Evolutionary conservation across 2,329 filamentous ascomycete genomes (phyloP).

Genomic region (Tolypocladium endophyticum): DNA sequence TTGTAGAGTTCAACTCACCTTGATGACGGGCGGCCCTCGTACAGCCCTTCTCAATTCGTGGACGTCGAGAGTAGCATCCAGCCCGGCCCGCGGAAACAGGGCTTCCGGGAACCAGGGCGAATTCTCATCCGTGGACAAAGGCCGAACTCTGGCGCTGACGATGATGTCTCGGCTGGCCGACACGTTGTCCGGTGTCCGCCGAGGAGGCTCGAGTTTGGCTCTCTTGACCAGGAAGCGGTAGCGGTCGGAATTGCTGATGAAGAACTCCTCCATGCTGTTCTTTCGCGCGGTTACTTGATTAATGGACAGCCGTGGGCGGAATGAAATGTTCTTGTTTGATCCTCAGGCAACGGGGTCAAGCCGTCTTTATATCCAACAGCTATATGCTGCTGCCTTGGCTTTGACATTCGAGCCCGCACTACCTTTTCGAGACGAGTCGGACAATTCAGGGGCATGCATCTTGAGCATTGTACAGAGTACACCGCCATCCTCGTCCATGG

Average conservation of each 20-base stretch:
- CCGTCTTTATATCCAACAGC: neutral
- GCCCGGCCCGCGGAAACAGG: constrained; percentile 12
- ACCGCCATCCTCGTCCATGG: neutral
- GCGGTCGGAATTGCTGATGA: constrained; percentile 17
- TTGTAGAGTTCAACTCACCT: constrained; percentile 7
- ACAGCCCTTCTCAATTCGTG: constrained; percentile 25
- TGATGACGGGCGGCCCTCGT: constrained; percentile 19
- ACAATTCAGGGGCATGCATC: neutral
- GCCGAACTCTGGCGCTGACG: constrained; percentile 25
- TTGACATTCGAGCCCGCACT: neutral
- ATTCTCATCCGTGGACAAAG: constrained; percentile 23
- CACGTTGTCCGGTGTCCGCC: constrained; percentile 1
- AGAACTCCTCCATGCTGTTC: constrained; percentile 19
- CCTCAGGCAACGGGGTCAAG: neutral
- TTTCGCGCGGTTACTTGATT: neutral
- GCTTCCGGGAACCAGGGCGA: constrained; percentile 14
- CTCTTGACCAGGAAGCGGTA: constrained; percentile 16
- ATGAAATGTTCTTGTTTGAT: neutral
- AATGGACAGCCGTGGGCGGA: neutral
- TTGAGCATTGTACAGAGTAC: no score
- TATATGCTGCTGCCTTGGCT: neutral
- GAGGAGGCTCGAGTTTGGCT: constrained; percentile 11
- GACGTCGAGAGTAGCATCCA: constrained; percentile 19
- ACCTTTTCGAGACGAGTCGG: no score
- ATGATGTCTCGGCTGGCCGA: constrained; percentile 16